Base-by-base conservation (phyloP, 1,284 basidiomycete species). In the Malassezia furfur region DNA sequence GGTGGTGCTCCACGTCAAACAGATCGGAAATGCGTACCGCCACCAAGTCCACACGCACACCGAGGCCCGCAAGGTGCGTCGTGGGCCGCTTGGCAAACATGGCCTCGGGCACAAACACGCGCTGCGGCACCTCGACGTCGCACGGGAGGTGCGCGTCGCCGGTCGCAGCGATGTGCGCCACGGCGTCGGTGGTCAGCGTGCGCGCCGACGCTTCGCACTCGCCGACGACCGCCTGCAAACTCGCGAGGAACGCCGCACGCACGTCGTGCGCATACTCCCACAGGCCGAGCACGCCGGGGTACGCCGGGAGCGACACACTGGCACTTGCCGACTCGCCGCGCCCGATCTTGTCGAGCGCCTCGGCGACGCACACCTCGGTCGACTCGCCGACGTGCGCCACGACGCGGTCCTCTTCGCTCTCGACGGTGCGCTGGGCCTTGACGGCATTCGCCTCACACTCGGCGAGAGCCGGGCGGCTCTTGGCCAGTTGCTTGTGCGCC, bases 181-280 rank as follows among this genome's bases (percentile, higher is more conserved):
- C 87, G 41, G 87, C 84, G 5, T 78, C 75, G 3, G 80, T 79
- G 0, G 93, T 88, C 48, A 83, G 78, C 14, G 78, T 65, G 4
- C 91, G 82, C 2, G 91, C 87, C 56, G 90, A 85, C 55, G 90
- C 82, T 76, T 98, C 91, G 0, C 88, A 86, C 10, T 84, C 68
- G 60, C 82, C 81, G 61, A 96, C 85, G 7, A 88, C 86, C 15
- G 81, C 78, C 74, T 96, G 93, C 48, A 99, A 76, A 59, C 87
- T 88, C 2, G 81, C 77, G 3, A 91, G 80, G n/a, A 98, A 78
- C 0, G 84, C 82, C 48, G 78, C 79, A 61, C 89, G 84, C 54
- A 96, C 89, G 48, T 91, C 88, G 22, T 80, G 79, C 0, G 87
- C 88, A 70, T 94, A 98, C 62, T 91, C 85, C 86, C 86, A 93